Percentiles rank a stretch among this genome's conserved stretches.
These are phyloP conservation scores for Blastocystis sp. DNA, from an alignment of 352 stramenopile genomes.

Conservation along the genomic window DNA sequence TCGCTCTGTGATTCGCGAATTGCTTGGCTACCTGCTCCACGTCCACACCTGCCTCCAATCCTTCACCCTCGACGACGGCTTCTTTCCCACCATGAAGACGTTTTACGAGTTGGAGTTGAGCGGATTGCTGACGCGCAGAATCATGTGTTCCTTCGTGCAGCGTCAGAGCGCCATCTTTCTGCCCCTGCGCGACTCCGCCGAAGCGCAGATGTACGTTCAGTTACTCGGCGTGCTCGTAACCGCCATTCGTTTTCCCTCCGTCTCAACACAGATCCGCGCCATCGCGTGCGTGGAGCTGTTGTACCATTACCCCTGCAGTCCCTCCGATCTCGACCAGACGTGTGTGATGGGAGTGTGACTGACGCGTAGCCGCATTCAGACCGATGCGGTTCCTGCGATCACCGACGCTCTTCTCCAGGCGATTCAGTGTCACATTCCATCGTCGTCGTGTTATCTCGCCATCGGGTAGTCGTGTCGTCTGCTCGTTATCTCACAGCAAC, in stretches of 20 bases:
- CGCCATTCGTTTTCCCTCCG: background rate
- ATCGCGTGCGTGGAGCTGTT: background rate
- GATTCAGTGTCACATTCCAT: background rate
- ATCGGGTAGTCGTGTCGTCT: background rate
- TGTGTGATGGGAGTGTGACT: background rate
- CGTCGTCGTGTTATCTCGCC: background rate
- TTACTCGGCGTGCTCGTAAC: constrained; percentile 1
- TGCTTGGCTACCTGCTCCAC: constrained; percentile 18
- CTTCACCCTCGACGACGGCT: background rate
- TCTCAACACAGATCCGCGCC: background rate
- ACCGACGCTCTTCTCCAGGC: background rate
- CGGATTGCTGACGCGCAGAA: background rate
- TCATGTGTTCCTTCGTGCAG: constrained; percentile 19
- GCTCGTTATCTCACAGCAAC: background rate
- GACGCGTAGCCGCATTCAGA: background rate
- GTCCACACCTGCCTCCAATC: background rate
- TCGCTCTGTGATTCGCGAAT: constrained; percentile 11
- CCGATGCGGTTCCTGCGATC: background rate
- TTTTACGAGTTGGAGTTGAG: constrained; percentile 1
- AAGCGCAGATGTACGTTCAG: background rate
- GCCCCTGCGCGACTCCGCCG: background rate
- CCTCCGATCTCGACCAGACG: background rate
- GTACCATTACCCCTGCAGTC: too few species aligned
- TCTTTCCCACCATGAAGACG: background rate
- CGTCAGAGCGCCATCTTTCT: constrained; percentile 8